Conservation (phyloP, 257 asterid species). For the Coffea eugenioides region DNA sequence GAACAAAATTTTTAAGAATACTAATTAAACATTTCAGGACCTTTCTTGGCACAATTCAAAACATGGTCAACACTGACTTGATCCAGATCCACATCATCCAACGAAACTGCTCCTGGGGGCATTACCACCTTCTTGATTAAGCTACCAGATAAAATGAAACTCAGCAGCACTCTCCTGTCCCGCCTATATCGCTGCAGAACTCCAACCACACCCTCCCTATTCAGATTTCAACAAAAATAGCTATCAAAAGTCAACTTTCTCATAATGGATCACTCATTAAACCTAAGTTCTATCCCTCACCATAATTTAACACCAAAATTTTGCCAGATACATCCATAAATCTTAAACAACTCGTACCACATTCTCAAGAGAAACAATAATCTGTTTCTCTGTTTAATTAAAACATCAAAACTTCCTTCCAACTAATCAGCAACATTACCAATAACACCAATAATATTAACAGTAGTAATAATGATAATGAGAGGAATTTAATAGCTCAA, state of each 20-base stretch:
- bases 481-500: too few species aligned
- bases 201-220: constrained; percentile 72
- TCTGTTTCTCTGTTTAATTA: too few species aligned
- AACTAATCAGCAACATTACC: too few species aligned
- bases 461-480: too few species aligned
- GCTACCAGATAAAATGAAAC: constrained; percentile 84
- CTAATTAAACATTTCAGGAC: constrained; percentile 34
- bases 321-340: too few species aligned
- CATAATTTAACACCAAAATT: too few species aligned
- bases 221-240: neutral
- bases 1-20: constrained; percentile 7
- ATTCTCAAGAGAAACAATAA: too few species aligned
- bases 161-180: constrained; percentile 76
- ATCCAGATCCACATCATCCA: constrained; percentile 97
- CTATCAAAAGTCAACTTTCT: neutral
- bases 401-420: too few species aligned
- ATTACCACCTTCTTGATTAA: constrained; percentile 84
- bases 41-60: constrained; percentile 87
- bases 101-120: constrained; percentile 98
- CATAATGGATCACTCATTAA: neutral
- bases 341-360: too few species aligned
- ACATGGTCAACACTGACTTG: constrained; percentile 94
- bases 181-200: constrained; percentile 85
- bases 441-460: too few species aligned
- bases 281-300: too few species aligned